These are phyloP conservation scores for Gigaspora rosea DNA, from an alignment of 192 early-diverging fungal species.

Conservation along the genomic window DNA sequence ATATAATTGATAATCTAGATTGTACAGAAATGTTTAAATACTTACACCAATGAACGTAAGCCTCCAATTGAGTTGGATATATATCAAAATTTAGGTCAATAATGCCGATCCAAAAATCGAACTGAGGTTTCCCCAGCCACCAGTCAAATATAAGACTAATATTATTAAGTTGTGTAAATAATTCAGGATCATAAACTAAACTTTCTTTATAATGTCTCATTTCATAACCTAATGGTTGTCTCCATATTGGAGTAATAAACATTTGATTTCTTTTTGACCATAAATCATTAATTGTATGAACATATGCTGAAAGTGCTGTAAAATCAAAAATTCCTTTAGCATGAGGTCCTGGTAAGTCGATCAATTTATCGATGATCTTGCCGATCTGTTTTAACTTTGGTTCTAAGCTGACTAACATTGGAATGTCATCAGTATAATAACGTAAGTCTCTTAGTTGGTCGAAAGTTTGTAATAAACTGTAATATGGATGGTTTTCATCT, in stretches of 20 bases:
- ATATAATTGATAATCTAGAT: background rate
- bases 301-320: constrained; percentile 11
- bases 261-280: constrained; percentile 24
- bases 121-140: constrained; percentile 21
- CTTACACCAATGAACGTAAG: constrained; percentile 25
- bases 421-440: constrained; percentile 14
- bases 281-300: constrained; percentile 18
- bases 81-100: constrained; percentile 21
- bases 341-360: constrained; percentile 10
- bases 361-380: constrained; percentile 26
- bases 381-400: constrained; percentile 21
- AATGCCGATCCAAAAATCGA: constrained; percentile 23
- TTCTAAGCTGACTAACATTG: constrained; percentile 3
- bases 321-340: constrained; percentile 19
- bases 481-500: constrained; percentile 21
- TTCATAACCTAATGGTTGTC: background rate
- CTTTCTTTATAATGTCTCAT: background rate
- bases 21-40: background rate
- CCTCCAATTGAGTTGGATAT: constrained; percentile 18
- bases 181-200: background rate
- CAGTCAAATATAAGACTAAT: constrained; percentile 13
- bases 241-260: constrained; percentile 9
- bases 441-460: constrained; percentile 5
- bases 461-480: constrained; percentile 15
- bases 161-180: background rate